Conservation (phyloP, 2,329 filamentous ascomycete genomes). For the Sclerotinia nivalis region DNA sequence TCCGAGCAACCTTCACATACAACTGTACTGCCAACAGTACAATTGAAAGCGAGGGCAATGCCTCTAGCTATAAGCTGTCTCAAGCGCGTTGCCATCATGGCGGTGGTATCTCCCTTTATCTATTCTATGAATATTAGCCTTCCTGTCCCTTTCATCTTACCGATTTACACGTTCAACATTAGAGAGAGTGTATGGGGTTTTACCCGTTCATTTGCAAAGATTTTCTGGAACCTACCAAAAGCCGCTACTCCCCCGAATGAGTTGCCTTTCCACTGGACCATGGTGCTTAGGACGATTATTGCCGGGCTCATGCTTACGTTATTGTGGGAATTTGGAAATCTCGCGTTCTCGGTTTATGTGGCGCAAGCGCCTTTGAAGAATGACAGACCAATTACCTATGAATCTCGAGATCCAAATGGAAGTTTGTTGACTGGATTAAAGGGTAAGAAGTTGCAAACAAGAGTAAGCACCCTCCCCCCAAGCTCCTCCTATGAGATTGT, state of each 20-base stretch:
- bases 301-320: slow-evolving; percentile 68
- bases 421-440: slow-evolving; percentile 82
- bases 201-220: slow-evolving; percentile 68
- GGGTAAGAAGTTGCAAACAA: slow-evolving; percentile 76
- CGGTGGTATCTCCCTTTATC: slow-evolving; percentile 44
- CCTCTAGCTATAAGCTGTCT: slow-evolving; percentile 40
- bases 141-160: slow-evolving; percentile 37
- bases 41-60: slow-evolving; percentile 43
- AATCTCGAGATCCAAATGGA: slow-evolving; percentile 88
- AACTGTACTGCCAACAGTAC: slow-evolving; percentile 42
- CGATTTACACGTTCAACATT: slow-evolving; percentile 62
- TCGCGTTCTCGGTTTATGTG: slow-evolving; percentile 78
- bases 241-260: slow-evolving; percentile 62
- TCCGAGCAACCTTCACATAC: slow-evolving; percentile 44
- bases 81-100: slow-evolving; percentile 44
- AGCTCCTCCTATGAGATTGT: neutral
- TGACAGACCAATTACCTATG: slow-evolving; percentile 76
- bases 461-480: slow-evolving; percentile 49
- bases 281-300: slow-evolving; percentile 56
- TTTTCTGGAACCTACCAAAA: slow-evolving; percentile 74
- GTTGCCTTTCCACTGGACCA: slow-evolving; percentile 58
- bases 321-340: slow-evolving; percentile 76
- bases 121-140: slow-evolving; percentile 47
- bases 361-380: slow-evolving; percentile 81
- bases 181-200: slow-evolving; percentile 67